Conservation (phyloP, 2,329 filamentous ascomycete genomes). For the Claviceps maximensis region DNA sequence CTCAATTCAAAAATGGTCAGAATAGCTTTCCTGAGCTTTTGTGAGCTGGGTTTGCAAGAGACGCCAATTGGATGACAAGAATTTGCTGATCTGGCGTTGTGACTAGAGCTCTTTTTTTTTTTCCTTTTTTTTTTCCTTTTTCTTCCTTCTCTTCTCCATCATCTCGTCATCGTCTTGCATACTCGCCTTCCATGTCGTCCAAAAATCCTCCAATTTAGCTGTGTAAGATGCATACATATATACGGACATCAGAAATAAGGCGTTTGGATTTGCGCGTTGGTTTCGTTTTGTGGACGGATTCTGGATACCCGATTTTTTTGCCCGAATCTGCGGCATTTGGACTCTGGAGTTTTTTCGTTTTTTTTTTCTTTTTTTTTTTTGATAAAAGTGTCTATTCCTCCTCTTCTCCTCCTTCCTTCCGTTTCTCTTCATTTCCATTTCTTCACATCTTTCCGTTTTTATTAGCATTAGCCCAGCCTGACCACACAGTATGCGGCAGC, state of each 20-base stretch:
- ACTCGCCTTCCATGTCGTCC: not conserved
- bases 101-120: not conserved
- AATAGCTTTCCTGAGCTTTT: not conserved
- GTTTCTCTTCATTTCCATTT: not conserved
- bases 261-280: not conserved
- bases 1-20: not conserved
- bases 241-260: not conserved
- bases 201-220: not conserved
- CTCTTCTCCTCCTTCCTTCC: not conserved
- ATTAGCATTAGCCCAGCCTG: not conserved
- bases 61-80: no score
- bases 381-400: not conserved
- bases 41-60: not conserved
- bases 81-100: not conserved
- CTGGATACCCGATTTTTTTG: not conserved
- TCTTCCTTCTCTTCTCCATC: not conserved
- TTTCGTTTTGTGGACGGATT: not conserved
- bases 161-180: no score
- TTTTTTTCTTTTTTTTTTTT: no score
- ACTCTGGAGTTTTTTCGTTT: not conserved
- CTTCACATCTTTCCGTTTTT: not conserved
- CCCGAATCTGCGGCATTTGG: not conserved
- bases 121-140: not conserved
- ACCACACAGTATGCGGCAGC: not conserved
- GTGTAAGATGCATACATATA: not conserved